Evolutionary conservation across 2,329 filamentous ascomycete genomes (phyloP), one percentile per base, ranked within the genome.

Genomic region (Talaromyces albobiverticillius): DNA sequence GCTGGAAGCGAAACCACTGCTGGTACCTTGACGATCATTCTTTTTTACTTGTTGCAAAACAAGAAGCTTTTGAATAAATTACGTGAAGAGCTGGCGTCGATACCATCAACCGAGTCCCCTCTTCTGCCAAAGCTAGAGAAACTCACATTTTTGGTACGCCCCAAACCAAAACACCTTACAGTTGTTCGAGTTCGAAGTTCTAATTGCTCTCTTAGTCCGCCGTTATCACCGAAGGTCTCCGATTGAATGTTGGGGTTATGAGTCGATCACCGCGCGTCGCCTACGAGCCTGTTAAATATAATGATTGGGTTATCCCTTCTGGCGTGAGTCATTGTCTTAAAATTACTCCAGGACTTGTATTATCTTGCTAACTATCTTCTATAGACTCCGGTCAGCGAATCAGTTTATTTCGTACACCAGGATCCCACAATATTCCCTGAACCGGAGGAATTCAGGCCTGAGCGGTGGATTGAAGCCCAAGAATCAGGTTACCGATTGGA

Each of bases 81-180:
- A 16, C 62, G 64, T 4, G 51, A 60, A 9, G 69, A 73, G 25
- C 53, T 72, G 22, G 56, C 57, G 29, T 46, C 56, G 2, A 60
- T 67, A 6, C 60, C 64, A 7, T 59, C 62, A 7, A 54, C 60
- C 0, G 52, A 53, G 16, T 49, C 52, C 5, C 58, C 66, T 5
- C 59, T 62, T 2, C 68, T 66, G 64, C 62, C 58, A 4, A 55
- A 67, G 20, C 61, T 76, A 6, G 68, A 79, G 58, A 60, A 70
- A 42, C 61, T 77, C 8, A 71, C 75, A 0, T 78, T 76, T 55
- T 51, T 75, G 46, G 53, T 55, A 51, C 45, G 20, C n/a, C n/a
- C n/a, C n/a, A n/a, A n/a, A n/a, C n/a, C n/a, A n/a, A n/a, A n/a
- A n/a, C n/a, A n/a, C n/a, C n/a, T n/a, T n/a, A n/a, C n/a, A n/a